phyloP scores from a whole-genome alignment of 257 asterid species.

The Penstemon eatonii region DNA sequence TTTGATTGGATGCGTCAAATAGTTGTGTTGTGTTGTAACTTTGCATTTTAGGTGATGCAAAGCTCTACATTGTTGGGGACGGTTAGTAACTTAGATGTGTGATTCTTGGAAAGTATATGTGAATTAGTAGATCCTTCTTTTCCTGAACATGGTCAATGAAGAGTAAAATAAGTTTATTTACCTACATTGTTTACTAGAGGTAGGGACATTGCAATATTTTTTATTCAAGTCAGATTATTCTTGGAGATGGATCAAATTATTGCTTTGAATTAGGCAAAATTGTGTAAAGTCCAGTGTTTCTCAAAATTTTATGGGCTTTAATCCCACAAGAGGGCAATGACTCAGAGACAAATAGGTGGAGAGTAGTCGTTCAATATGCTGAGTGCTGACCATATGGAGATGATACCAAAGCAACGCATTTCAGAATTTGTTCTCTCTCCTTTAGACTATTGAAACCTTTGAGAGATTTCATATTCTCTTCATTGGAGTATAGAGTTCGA shows the following conservation, averaged over 20 bases:
- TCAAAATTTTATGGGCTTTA: too few relatives aligned
- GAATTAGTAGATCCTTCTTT: not conserved
- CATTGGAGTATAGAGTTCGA: too few relatives aligned
- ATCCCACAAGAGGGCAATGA: not conserved
- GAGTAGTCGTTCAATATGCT: not conserved
- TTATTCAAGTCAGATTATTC: too few relatives aligned
- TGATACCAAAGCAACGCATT: too few relatives aligned
- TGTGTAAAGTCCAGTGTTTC: too few relatives aligned
- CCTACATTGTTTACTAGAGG: not conserved
- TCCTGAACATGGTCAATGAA: not conserved
- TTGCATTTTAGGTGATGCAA: not conserved
- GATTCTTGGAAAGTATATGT: not conserved
- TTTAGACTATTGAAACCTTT: not conserved
- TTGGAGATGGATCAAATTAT: too few relatives aligned
- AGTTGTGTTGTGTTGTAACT: too few relatives aligned
- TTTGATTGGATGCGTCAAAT: not conserved
- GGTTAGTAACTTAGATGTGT: not conserved
- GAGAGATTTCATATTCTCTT: not conserved
- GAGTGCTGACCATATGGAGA: not conserved
- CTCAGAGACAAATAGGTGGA: not conserved
- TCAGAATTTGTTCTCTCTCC: too few relatives aligned
- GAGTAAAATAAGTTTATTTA: slow-evolving; percentile 4
- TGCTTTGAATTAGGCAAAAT: too few relatives aligned
- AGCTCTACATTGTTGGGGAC: slow-evolving; percentile 9
- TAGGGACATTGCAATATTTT: too few relatives aligned